A percentile compares a stretch with the other conserved stretches of the same genome.
phyloP scores from a whole-genome alignment of 2,329 filamentous ascomycete genomes.

The Plenodomus lindquistii region DNA sequence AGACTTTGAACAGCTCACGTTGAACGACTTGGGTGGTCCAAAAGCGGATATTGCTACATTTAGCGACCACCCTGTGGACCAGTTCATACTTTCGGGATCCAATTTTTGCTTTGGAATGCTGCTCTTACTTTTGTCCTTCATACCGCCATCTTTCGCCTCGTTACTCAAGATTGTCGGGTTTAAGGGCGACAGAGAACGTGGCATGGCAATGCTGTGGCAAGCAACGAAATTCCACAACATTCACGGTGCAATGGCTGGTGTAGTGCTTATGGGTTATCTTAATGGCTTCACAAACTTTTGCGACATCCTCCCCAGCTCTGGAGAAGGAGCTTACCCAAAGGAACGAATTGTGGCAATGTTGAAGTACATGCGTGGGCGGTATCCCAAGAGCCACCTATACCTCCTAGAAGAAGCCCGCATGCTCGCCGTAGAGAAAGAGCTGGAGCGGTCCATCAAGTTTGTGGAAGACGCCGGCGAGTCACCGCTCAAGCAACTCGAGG shows the following conservation, averaged over 20 bases:
- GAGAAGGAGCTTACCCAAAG: slow-evolving; percentile 68
- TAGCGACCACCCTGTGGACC: slow-evolving; percentile 71
- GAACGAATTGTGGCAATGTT: slow-evolving; percentile 70
- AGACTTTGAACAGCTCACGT: slow-evolving; percentile 37
- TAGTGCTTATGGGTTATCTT: slow-evolving; percentile 83
- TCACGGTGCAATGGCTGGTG: slow-evolving; percentile 86
- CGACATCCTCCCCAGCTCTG: slow-evolving; percentile 76
- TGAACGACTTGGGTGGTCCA: slow-evolving; percentile 40
- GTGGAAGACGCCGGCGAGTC: slow-evolving; percentile 64
- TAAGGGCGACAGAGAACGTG: slow-evolving; percentile 80
- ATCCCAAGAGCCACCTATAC: slow-evolving; percentile 85
- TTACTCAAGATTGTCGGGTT: slow-evolving; percentile 90
- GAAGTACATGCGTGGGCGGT: slow-evolving; percentile 72
- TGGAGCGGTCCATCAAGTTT: slow-evolving; percentile 69
- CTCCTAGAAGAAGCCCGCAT: slow-evolving; percentile 83
- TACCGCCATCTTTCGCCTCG: slow-evolving; percentile 87
- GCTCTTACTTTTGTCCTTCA: slow-evolving; percentile 84
- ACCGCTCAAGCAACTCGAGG: slow-evolving; percentile 85
- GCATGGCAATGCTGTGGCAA: slow-evolving; percentile 86
- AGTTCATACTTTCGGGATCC: slow-evolving; percentile 85
- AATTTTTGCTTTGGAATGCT: slow-evolving; percentile 90
- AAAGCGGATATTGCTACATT: slow-evolving; percentile 67
- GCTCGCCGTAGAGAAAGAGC: slow-evolving; percentile 66
- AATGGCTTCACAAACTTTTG: slow-evolving; percentile 84
- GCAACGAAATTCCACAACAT: slow-evolving; percentile 84